A percentile compares a stretch with the other conserved stretches of the same genome.
These are phyloP conservation scores for Amylocarpus encephaloides DNA, from an alignment of 2,329 filamentous ascomycete species.

Conservation along the genomic window DNA sequence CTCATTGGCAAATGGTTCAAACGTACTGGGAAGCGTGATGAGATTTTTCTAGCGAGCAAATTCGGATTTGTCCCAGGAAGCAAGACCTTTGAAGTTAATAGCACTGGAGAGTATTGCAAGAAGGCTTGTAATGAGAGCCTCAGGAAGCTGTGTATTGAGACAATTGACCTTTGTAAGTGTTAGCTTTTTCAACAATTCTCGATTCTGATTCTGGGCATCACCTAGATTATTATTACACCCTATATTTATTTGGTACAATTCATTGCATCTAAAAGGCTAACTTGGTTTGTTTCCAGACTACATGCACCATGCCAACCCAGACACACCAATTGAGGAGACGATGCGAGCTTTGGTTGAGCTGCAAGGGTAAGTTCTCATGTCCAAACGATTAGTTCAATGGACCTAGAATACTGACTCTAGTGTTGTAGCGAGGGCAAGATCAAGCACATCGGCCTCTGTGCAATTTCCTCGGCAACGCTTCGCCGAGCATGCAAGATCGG, in stretches of 20 bases:
- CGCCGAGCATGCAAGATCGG: slow-evolving; percentile 44
- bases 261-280: no score
- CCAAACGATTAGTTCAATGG: background rate
- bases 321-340: slow-evolving; percentile 38
- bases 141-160: slow-evolving; percentile 34
- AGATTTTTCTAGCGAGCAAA: slow-evolving; percentile 48
- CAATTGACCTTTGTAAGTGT: slow-evolving; percentile 30
- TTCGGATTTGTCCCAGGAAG: slow-evolving; percentile 32
- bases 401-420: background rate
- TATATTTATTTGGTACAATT: no score
- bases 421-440: slow-evolving; percentile 45
- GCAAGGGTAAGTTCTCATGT: slow-evolving; percentile 21
- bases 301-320: slow-evolving; percentile 33
- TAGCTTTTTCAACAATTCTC: background rate
- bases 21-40: slow-evolving; percentile 36
- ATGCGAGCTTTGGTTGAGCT: slow-evolving; percentile 35
- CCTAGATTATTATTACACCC: no score
- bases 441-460: slow-evolving; percentile 48
- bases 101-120: slow-evolving; percentile 36
- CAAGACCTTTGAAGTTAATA: slow-evolving; percentile 24
- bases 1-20: slow-evolving; percentile 43
- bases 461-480: slow-evolving; percentile 43
- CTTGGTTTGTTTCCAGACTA: slow-evolving; percentile 23
- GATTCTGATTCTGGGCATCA: no score
- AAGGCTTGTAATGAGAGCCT: slow-evolving; percentile 36